Evolutionary conservation across 192 early-diverging fungal genomes (phyloP).

Genomic region (Funneliformis geosporum): DNA sequence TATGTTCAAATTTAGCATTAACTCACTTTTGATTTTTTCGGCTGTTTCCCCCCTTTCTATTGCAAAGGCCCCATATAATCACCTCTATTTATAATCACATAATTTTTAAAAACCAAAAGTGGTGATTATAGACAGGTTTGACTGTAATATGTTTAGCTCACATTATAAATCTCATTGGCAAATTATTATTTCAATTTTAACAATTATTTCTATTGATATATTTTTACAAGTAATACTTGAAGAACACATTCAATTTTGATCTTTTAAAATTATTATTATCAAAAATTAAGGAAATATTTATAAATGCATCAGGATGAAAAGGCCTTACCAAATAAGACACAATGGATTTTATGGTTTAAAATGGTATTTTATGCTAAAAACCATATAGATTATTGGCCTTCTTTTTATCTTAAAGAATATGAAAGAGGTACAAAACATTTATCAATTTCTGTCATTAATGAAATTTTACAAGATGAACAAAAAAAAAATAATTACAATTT

Average conservation of each 20-base stretch:
- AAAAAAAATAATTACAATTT: neutral
- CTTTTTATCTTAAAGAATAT: neutral
- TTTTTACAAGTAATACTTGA: neutral
- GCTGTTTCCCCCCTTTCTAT: too few relatives aligned
- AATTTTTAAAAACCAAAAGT: too few relatives aligned
- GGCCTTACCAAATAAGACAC: neutral
- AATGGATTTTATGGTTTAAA: too few relatives aligned
- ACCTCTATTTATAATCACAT: too few relatives aligned
- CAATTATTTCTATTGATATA: neutral
- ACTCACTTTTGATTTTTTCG: too few relatives aligned
- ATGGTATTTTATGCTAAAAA: too few relatives aligned
- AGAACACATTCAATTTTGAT: neutral
- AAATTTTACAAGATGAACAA: neutral
- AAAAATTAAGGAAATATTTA: neutral
- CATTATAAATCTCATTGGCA: too few relatives aligned
- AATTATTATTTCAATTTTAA: too few relatives aligned
- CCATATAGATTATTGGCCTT: neutral
- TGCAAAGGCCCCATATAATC: too few relatives aligned
- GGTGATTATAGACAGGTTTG: too few relatives aligned
- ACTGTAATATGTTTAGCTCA: neutral
- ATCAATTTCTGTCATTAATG: neutral
- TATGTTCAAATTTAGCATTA: too few relatives aligned
- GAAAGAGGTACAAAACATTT: neutral
- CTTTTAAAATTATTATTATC: neutral
- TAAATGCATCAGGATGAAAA: neutral